Conservation (phyloP, 2,329 filamentous ascomycete genomes). For the Colletotrichum scovillei region DNA sequence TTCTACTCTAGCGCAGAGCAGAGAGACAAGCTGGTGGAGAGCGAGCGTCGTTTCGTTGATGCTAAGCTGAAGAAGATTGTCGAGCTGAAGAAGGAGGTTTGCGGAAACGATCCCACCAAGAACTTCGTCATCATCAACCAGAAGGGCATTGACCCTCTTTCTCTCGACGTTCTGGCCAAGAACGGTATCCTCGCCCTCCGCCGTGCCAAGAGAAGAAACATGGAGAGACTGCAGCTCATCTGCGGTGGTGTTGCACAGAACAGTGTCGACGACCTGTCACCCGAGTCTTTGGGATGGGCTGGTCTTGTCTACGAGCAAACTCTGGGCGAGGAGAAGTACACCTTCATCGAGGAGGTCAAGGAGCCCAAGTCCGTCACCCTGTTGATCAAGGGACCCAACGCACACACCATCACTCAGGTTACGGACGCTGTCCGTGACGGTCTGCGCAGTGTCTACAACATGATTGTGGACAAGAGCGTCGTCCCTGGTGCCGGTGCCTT, state of each 20-base stretch:
- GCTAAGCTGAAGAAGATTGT: constrained; percentile 98
- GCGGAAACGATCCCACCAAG: constrained; percentile 92
- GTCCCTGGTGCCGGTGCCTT: constrained; percentile 95
- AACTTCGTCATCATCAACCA: constrained; percentile 99
- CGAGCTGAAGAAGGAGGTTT: constrained; percentile 97
- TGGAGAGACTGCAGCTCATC: constrained; percentile 96
- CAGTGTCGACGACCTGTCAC: constrained; percentile 91
- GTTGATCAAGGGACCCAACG: constrained; percentile 97
- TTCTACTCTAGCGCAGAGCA: constrained; percentile 98
- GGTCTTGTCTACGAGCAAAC: constrained; percentile 97
- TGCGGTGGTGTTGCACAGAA: constrained; percentile 94
- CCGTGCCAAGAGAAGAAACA: constrained; percentile 96
- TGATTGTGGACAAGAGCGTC: constrained; percentile 97
- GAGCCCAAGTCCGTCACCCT: constrained; percentile 98
- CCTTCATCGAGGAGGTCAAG: constrained; percentile 98
- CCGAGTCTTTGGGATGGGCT: constrained; percentile 93
- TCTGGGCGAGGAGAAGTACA: constrained; percentile 98
- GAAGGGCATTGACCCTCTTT: constrained; percentile 98
- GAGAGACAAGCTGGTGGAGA: constrained; percentile 97
- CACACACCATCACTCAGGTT: constrained; percentile 96
- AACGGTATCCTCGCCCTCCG: constrained; percentile 96
- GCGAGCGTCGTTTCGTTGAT: constrained; percentile 94
- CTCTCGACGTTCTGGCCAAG: constrained; percentile 95
- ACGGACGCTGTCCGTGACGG: constrained; percentile 97
- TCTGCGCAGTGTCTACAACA: constrained; percentile 97